A percentile compares a stretch with the other conserved stretches of the same genome.
phyloP scores from a whole-genome alignment of 1,284 basidiomycete species.

The Leccinum colubrinum region DNA sequence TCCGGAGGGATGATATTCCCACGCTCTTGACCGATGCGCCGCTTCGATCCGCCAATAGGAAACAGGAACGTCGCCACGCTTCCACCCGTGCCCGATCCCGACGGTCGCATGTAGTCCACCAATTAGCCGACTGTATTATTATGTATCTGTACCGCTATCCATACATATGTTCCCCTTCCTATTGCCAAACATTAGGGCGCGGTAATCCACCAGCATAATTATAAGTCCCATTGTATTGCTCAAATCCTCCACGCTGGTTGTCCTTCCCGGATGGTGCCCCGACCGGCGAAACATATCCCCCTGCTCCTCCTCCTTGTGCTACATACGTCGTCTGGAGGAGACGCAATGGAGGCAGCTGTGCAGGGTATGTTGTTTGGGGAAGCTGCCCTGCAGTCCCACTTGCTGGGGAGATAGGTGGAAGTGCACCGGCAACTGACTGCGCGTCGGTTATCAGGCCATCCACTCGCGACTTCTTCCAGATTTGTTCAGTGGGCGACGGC shows the following conservation, averaged over 20 bases:
- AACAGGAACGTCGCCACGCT: conserved; percentile 4
- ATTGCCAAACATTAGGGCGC: conserved; percentile 30
- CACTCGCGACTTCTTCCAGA: conserved; percentile 71
- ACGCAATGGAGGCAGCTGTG: conserved; percentile 31
- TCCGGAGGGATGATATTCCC: conserved; percentile 38
- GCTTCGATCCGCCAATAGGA: conserved; percentile 11
- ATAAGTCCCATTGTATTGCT: conserved; percentile 27
- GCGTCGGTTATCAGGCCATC: conserved; percentile 32
- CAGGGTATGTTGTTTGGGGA: conserved; percentile 22
- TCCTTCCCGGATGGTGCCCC: conserved; percentile 18
- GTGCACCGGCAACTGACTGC: conserved; percentile 12
- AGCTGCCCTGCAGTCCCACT: conserved; percentile 14
- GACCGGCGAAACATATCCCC: conserved; percentile 26
- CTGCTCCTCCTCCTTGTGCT: conserved; percentile 12
- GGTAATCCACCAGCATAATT: conserved; percentile 27
- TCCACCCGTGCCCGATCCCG: not conserved
- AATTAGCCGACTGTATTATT: conserved; percentile 12
- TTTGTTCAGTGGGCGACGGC: conserved; percentile 55
- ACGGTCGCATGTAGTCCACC: not conserved
- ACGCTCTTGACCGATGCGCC: conserved; percentile 35
- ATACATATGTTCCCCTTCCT: conserved; percentile 13
- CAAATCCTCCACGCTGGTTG: conserved; percentile 23
- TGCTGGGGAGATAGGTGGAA: conserved; percentile 24
- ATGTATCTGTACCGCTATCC: conserved; percentile 17
- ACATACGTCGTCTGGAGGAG: conserved; percentile 23